phyloP scores from a whole-genome alignment of 1,284 basidiomycete genomes.

The Athelia sp. region DNA sequence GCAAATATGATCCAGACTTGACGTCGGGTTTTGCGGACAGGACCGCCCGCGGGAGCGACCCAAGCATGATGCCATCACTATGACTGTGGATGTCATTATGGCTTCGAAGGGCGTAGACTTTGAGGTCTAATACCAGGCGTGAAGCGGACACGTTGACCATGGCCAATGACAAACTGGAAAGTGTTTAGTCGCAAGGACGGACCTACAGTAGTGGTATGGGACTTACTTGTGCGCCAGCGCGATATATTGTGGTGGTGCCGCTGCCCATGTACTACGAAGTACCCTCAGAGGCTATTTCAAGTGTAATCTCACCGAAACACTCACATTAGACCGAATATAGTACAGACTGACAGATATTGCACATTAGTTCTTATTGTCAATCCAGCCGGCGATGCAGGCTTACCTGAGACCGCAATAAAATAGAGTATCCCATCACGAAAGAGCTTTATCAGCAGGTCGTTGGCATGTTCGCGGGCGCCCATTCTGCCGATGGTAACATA shows the following conservation, averaged over 20 bases:
- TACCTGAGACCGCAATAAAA: neutral
- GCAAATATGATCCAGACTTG: too few relatives aligned
- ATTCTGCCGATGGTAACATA: too few relatives aligned
- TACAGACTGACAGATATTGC: conserved; percentile 3
- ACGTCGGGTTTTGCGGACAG: too few relatives aligned
- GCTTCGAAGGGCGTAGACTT: conserved; percentile 1
- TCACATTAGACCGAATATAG: conserved; percentile 20
- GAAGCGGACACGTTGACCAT: conserved; percentile 3
- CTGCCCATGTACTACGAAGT: conserved; percentile 21
- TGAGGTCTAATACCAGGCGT: conserved; percentile 5
- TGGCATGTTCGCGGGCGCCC: too few relatives aligned
- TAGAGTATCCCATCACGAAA: conserved; percentile 21
- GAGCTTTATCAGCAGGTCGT: too few relatives aligned
- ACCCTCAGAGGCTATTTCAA: neutral
- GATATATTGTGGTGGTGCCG: conserved; percentile 21
- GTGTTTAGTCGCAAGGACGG: neutral
- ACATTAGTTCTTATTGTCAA: conserved; percentile 11
- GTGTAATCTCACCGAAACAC: neutral
- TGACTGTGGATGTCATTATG: too few relatives aligned
- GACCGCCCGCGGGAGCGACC: too few relatives aligned
- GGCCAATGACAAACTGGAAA: conserved; percentile 22
- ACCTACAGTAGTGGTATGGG: neutral
- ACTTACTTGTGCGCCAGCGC: conserved; percentile 27
- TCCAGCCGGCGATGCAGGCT: neutral
- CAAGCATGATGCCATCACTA: too few relatives aligned